These are phyloP conservation scores for Ramaria rubella DNA, from an alignment of 768 basidiomycete species.

Conservation along the genomic window DNA sequence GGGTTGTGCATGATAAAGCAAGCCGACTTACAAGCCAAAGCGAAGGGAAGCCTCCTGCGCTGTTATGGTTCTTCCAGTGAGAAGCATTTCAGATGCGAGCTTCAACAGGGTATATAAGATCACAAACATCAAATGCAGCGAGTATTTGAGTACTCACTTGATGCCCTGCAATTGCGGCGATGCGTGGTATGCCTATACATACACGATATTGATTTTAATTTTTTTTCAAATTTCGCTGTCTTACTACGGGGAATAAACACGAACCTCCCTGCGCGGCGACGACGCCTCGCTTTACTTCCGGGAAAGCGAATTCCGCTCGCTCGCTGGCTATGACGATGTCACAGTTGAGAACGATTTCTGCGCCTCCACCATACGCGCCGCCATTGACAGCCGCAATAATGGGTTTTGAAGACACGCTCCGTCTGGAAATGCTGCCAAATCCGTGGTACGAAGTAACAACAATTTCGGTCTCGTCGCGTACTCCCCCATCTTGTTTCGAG, in stretches of 20 bases:
- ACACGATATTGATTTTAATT: background rate
- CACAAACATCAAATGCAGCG: background rate
- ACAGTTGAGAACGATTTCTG: slow-evolving; percentile 67
- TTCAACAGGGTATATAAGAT: slow-evolving; percentile 21
- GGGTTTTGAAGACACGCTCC: slow-evolving; percentile 56
- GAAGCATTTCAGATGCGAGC: slow-evolving; percentile 71
- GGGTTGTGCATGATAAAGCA: background rate
- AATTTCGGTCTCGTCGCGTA: slow-evolving; percentile 37
- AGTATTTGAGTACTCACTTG: slow-evolving; percentile 43
- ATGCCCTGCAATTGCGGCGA: slow-evolving; percentile 61
- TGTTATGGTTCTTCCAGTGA: slow-evolving; percentile 61
- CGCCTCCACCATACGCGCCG: slow-evolving; percentile 50
- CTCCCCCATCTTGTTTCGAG: slow-evolving; percentile 39
- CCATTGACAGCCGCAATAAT: slow-evolving; percentile 79
- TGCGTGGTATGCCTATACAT: slow-evolving; percentile 55
- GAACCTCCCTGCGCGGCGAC: slow-evolving; percentile 64
- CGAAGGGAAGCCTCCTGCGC: slow-evolving; percentile 61
- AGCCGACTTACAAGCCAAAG: slow-evolving; percentile 60
- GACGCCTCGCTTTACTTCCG: slow-evolving; percentile 75
- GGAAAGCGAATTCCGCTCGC: slow-evolving; percentile 63
- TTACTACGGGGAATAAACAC: slow-evolving; percentile 16
- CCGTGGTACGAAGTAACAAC: slow-evolving; percentile 42
- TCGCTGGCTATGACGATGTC: slow-evolving; percentile 67
- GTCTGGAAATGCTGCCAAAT: slow-evolving; percentile 68
- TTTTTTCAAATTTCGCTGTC: background rate